Evolutionary conservation across 2,329 filamentous ascomycete genomes (phyloP).

Genomic region (Calonectria naviculata): DNA sequence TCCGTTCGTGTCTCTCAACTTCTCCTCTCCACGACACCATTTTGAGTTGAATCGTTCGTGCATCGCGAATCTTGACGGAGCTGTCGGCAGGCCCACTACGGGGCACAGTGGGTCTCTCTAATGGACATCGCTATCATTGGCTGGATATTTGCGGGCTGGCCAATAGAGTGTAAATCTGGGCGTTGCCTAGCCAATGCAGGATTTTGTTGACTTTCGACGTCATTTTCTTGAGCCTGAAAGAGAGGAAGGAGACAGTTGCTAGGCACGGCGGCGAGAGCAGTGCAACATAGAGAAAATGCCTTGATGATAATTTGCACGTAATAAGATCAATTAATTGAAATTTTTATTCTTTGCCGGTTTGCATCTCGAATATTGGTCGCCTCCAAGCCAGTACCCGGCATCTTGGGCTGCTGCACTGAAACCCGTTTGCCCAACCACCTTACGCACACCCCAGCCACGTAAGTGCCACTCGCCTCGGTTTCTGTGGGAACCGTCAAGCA

Average conservation of each 20-base stretch:
- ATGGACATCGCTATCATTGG: slow-evolving; percentile 34
- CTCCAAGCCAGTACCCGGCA: background rate
- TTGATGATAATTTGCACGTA: too few species aligned
- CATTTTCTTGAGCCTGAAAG: slow-evolving; percentile 27
- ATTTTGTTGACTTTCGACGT: slow-evolving; percentile 49
- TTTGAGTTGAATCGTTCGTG: background rate
- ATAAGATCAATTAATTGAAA: background rate
- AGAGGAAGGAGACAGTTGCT: background rate
- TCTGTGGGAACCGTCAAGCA: slow-evolving; percentile 42
- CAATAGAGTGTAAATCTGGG: background rate
- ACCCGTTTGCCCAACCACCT: slow-evolving; percentile 28
- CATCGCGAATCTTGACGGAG: background rate
- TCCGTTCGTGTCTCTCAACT: too few species aligned
- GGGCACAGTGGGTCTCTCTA: slow-evolving; percentile 22
- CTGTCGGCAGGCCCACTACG: background rate
- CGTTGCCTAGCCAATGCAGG: slow-evolving; percentile 39
- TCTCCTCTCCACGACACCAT: background rate
- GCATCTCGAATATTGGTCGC: background rate
- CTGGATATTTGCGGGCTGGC: background rate
- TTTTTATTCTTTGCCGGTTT: background rate
- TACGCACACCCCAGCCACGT: slow-evolving; percentile 39
- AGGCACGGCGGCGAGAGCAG: background rate
- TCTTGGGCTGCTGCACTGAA: slow-evolving; percentile 12
- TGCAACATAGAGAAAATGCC: background rate
- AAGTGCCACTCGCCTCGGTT: slow-evolving; percentile 39